Conservation (phyloP, 73 alveolate species). For the Symbiodinium natans region DNA sequence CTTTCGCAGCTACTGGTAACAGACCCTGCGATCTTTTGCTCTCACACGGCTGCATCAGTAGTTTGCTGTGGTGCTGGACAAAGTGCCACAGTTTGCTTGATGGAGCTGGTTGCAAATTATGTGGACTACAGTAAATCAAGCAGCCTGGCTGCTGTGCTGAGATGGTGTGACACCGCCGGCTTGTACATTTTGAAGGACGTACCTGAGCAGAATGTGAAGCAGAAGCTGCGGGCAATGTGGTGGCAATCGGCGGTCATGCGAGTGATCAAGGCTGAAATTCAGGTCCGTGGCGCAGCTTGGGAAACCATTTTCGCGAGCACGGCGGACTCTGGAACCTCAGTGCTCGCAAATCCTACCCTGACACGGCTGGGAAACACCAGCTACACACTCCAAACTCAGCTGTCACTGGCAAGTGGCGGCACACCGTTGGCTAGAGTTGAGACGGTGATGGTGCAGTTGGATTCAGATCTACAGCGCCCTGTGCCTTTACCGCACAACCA, state of each 20-base stretch:
- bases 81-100: background rate
- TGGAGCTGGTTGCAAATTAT: slow-evolving; percentile 73
- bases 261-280: background rate
- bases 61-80: no score
- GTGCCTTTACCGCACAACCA: background rate
- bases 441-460: slow-evolving; percentile 66
- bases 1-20: no score
- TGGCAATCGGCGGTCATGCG: slow-evolving; percentile 54
- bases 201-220: background rate
- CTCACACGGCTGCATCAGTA: no score
- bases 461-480: background rate
- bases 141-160: slow-evolving; percentile 8
- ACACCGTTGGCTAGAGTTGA: slow-evolving; percentile 24
- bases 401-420: background rate
- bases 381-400: slow-evolving; percentile 40
- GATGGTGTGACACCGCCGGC: slow-evolving; percentile 87
- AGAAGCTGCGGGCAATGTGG: slow-evolving; percentile 36
- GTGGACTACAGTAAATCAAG: slow-evolving; percentile 23
- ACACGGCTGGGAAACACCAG: slow-evolving; percentile 62
- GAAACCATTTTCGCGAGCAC: background rate
- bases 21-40: no score
- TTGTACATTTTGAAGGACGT: background rate
- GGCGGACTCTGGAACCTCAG: slow-evolving; percentile 12
- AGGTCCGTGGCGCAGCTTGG: slow-evolving; percentile 10
- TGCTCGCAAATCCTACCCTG: slow-evolving; percentile 3